Conservation (phyloP, 2,329 filamentous ascomycete species). For the Bipolaris bicolor region DNA sequence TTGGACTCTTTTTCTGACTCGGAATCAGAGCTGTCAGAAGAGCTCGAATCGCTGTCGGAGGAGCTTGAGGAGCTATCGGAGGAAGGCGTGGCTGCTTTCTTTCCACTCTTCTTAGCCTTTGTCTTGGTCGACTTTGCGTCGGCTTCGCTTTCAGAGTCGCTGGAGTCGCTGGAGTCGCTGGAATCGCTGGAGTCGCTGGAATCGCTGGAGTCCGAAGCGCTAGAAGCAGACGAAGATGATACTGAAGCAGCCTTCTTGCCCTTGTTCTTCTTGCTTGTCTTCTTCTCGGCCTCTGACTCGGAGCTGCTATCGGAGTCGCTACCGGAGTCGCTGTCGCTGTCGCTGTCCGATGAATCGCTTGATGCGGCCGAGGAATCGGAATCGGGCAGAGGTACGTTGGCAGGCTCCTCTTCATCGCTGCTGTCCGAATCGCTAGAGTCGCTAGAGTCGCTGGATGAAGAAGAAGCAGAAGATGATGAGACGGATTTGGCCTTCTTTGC, state of each 20-base stretch:
- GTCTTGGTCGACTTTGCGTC: conserved; percentile 24
- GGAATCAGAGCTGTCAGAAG: conserved; percentile 27
- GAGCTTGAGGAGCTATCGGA: conserved; percentile 33
- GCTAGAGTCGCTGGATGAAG: conserved; percentile 21
- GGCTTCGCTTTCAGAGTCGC: conserved; percentile 35
- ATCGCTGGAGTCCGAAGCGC: conserved; percentile 30
- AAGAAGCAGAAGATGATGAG: conserved; percentile 14
- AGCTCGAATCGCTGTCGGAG: conserved; percentile 27
- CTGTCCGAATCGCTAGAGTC: conserved; percentile 13
- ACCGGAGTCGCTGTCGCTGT: conserved; percentile 36
- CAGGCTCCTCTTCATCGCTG: conserved; percentile 31
- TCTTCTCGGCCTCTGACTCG: conserved; percentile 33
- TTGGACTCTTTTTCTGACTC: conserved; percentile 13
- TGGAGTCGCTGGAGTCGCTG: conserved; percentile 35
- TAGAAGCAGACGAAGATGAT: conserved; percentile 41
- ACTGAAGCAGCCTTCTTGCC: conserved; percentile 36
- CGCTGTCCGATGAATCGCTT: conserved; percentile 29
- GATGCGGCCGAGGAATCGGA: conserved; percentile 34
- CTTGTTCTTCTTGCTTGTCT: conserved; percentile 26
- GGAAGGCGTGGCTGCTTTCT: conserved; percentile 26
- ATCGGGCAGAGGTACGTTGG: conserved; percentile 37
- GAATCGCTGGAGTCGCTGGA: conserved; percentile 34
- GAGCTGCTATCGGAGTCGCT: conserved; percentile 11
- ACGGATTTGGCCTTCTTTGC: conserved; percentile 19
- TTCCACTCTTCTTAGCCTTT: conserved; percentile 22